phyloP scores from a whole-genome alignment of 73 alveolate genomes.

The Paramecium pentaurelia region DNA sequence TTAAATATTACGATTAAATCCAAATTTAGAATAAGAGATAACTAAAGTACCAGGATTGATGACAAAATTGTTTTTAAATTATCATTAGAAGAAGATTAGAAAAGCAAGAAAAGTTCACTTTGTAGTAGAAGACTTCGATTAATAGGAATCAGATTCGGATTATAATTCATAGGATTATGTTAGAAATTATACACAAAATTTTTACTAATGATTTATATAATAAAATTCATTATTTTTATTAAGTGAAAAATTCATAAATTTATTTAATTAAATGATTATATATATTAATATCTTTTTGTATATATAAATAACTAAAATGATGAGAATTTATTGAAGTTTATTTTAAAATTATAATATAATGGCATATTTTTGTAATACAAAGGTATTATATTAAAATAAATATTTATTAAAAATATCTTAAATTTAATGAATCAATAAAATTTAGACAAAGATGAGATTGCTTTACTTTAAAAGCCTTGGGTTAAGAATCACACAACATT shows the following conservation, averaged over 20 bases:
- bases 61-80: constrained; percentile 52
- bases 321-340: no score
- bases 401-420: not conserved
- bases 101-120: constrained; percentile 46
- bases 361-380: not conserved
- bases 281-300: no score
- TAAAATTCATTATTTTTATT: not conserved
- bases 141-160: constrained; percentile 40
- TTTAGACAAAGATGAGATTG: not conserved
- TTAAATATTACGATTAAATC: not conserved
- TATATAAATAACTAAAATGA: no score
- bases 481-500: constrained; percentile 11
- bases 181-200: constrained; percentile 3
- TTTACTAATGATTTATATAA: constrained; percentile 26
- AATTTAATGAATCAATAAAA: not conserved
- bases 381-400: not conserved
- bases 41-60: constrained; percentile 60
- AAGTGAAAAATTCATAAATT: not conserved
- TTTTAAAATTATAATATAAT: not conserved
- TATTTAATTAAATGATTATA: no score
- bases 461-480: constrained; percentile 11
- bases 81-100: not conserved
- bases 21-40: constrained; percentile 55
- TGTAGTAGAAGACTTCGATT: constrained; percentile 31
- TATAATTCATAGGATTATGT: constrained; percentile 36